Conservation (phyloP, 108 stramenopile species). For the Cylindrotheca fusiformis region DNA sequence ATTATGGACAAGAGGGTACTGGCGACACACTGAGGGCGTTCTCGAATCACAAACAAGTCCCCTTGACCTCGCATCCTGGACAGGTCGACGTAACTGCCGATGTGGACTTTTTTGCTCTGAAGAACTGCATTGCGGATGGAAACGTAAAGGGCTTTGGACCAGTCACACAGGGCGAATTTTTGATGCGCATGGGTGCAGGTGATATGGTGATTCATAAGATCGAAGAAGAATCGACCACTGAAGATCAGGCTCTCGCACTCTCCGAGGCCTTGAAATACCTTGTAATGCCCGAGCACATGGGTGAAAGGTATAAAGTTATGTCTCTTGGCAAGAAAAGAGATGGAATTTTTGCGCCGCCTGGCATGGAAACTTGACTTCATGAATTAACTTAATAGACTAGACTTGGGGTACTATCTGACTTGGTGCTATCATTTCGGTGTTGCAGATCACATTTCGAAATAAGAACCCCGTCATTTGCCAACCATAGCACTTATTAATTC, state of each 20-base stretch:
- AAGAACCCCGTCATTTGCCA: too few relatives aligned
- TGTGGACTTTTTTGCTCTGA: constrained; percentile 93
- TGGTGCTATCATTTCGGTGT: too few relatives aligned
- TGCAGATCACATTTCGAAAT: too few relatives aligned
- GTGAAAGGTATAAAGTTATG: constrained; percentile 80
- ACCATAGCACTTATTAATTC: too few relatives aligned
- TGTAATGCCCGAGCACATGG: constrained; percentile 91
- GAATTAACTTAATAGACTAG: too few relatives aligned
- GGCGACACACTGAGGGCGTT: constrained; percentile 90
- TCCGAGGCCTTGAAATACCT: constrained; percentile 81
- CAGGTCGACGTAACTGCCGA: constrained; percentile 95
- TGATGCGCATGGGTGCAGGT: constrained; percentile 90
- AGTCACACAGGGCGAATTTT: constrained; percentile 87
- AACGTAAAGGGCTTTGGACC: constrained; percentile 76
- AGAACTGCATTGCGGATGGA: constrained; percentile 52
- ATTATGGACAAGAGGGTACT: constrained; percentile 93
- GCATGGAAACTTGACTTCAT: constrained; percentile 31
- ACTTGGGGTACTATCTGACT: too few relatives aligned
- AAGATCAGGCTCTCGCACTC: constrained; percentile 78
- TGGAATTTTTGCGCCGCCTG: constrained; percentile 39
- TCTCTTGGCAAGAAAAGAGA: constrained; percentile 64
- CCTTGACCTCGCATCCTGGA: constrained; percentile 84
- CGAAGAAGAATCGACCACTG: constrained; percentile 78
- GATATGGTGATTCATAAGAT: constrained; percentile 48
- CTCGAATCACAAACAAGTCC: constrained; percentile 81